Base-by-base conservation (phyloP, 306 rosid species). In the Vicia villosa region DNA sequence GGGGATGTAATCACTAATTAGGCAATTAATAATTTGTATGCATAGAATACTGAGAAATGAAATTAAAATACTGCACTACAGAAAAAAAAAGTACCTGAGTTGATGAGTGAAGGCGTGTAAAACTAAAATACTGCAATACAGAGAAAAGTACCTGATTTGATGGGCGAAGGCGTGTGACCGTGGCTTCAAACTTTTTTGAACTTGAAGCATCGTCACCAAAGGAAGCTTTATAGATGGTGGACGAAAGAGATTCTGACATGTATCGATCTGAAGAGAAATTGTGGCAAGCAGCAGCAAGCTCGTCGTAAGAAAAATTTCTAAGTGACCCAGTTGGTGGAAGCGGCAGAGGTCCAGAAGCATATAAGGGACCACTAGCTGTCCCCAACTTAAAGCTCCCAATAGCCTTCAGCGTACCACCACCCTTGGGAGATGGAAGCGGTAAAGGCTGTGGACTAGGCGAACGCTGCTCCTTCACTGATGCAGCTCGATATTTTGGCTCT, bases 111-210 rank as follows among this genome's bases (percentile, higher is more conserved):
- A 63, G 68, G 51, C 36, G 68, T 40, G 68, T 63, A 34, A 61
- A 61, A 61, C 17, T 32, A 9, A n/a, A 34, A 11, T 37, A 60
- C 14, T 60, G 46, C 30, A 60, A 45, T 60, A 16, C 30, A 36
- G 30, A 36, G 66, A 60, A 60, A 36, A 37, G 66, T 63, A 63
- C 68, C 68, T 63, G 68, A 63, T 49, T 4, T 63, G 68, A 63
- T 19, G 68, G 68, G 51, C 22, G 68, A 40, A 63, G 68, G 36
- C 51, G 68, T 20, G 68, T 63, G 68, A 63, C 51, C 14, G 50
- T 63, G 19, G 68, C 68, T 63, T 63, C 68, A 63, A 63, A 63
- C 49, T 63, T 63, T 49, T 63, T 63, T 20, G 68, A 40, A 63
- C 51, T 63, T 12, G 68, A 63, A 40, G 68, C 46, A 40, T 63